Base-by-base conservation (phyloP, 768 basidiomycete genomes). In the Pleurotus cornucopiae region DNA sequence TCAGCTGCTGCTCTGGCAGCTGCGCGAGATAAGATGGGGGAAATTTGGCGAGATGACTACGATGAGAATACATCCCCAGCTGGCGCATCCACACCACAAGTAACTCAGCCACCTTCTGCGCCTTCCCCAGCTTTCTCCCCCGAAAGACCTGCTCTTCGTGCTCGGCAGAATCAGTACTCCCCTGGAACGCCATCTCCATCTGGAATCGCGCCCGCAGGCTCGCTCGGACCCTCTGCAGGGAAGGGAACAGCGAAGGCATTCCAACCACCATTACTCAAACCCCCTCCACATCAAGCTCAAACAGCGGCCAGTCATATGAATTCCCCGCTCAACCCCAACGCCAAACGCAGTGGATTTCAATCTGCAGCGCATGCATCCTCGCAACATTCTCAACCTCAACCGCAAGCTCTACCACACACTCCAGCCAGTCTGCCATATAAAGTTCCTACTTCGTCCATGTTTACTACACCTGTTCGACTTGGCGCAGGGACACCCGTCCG, bases 1-100 rank as follows among this genome's bases (percentile, higher is more conserved):
- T 86, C 85, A 4, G 72, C 70, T 30, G 69, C 70, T 20, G 82
- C 86, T 1, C 64, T 87, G 6, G 78, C 74, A 6, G 76, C 76
- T 60, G 86, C 86, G 1, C 30, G 30, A 9, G 68, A 78, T 66
- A 77, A 77, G 43, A 80, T 73, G 60, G 71, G 84, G 63, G 71
- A 68, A 23, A 67, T 66, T 23, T 84, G 82, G 83, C 66, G 73
- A 38, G 70, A 74, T 43, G 73, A 76, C n/a, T 67, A 70, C 9
- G 26, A 7, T 14, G 57, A 40, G 30, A 46, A 34, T 21, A 43
- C 12, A 11, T 23, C 20, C 12, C 51, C 39, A 20, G 12, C 18
- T 4, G 30, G 4, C 21, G 18, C 44, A 14, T 55, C 37, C 21
- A 37, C 7, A 5, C 25, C 51, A n/a, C 16, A 37, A 16, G 69